These are phyloP conservation scores for Zymoseptoria tritici DNA, from an alignment of 2,329 filamentous ascomycete genomes.

Conservation along the genomic window DNA sequence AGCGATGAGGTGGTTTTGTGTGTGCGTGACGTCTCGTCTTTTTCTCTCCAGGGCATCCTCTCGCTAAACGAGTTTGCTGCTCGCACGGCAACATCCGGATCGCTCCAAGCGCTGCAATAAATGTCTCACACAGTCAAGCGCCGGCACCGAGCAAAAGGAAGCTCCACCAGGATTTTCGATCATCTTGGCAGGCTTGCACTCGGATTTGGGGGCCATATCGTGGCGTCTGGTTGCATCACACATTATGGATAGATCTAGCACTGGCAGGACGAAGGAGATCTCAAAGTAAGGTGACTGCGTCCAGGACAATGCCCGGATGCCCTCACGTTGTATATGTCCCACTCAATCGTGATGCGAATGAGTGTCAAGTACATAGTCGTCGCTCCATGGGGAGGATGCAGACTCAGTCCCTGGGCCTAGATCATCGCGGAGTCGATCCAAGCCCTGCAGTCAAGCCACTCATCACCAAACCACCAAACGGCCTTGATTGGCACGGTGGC, in stretches of 20 bases:
- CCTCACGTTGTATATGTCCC: too few species aligned
- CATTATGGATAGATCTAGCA: too few species aligned
- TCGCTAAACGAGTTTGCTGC: too few species aligned
- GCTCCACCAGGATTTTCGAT: not conserved
- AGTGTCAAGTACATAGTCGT: not conserved
- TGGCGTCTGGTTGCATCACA: too few species aligned
- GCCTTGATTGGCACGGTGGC: not conserved
- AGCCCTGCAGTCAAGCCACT: not conserved
- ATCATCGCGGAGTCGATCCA: not conserved
- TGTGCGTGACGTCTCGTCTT: not conserved
- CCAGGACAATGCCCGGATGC: too few species aligned
- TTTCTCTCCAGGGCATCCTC: too few species aligned
- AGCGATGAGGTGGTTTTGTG: not conserved
- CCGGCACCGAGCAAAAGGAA: not conserved
- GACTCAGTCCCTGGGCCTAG: not conserved
- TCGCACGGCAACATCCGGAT: not conserved
- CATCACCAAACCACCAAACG: not conserved
- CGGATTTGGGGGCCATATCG: not conserved
- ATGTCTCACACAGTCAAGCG: too few species aligned
- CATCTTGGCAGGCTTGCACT: not conserved
- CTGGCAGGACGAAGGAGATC: too few species aligned
- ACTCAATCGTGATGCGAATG: too few species aligned
- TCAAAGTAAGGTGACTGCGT: too few species aligned
- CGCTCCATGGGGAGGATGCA: not conserved
- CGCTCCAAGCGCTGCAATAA: not conserved